These are phyloP conservation scores for Epicoccum nigrum DNA, from an alignment of 2,329 filamentous ascomycete genomes.

Conservation along the genomic window DNA sequence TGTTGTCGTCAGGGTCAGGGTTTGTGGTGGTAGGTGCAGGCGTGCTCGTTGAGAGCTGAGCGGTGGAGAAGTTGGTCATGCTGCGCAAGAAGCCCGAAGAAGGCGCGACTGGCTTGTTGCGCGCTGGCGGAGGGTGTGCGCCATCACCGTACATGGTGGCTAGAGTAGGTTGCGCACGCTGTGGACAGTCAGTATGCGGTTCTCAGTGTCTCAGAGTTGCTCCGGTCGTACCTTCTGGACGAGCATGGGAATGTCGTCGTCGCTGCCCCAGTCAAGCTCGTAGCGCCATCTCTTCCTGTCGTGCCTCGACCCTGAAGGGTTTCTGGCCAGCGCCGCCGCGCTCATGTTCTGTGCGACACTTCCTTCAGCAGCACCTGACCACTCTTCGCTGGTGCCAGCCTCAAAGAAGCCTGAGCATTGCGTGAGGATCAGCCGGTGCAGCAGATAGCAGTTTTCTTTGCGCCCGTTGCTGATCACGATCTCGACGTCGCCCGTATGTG, in stretches of 20 bases:
- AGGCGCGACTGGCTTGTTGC: constrained; percentile 68
- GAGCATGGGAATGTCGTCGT: constrained; percentile 82
- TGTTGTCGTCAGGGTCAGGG: constrained; percentile 68
- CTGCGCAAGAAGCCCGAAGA: constrained; percentile 82
- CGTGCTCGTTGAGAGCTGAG: constrained; percentile 21
- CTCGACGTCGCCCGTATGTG: constrained; percentile 90
- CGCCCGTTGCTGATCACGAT: constrained; percentile 74
- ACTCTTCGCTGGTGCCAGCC: constrained; percentile 79
- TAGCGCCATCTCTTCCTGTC: constrained; percentile 78
- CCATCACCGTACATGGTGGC: constrained; percentile 63
- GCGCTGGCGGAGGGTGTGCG: constrained; percentile 53
- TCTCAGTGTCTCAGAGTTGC: background rate
- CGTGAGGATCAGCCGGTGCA: constrained; percentile 85
- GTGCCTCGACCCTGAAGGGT: constrained; percentile 47
- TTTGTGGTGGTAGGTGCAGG: constrained; percentile 59
- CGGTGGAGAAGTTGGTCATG: constrained; percentile 75
- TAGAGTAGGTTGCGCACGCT: constrained; percentile 35
- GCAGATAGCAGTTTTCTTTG: constrained; percentile 80
- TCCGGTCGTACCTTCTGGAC: constrained; percentile 70
- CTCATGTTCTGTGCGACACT: constrained; percentile 30
- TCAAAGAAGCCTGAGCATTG: constrained; percentile 96
- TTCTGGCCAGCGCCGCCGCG: constrained; percentile 47
- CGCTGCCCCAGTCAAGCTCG: constrained; percentile 78
- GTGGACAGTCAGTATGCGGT: constrained; percentile 9
- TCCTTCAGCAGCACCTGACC: constrained; percentile 60